Conservation (phyloP, 805 yeast genomes). For the Nakazawaea sp. region DNA sequence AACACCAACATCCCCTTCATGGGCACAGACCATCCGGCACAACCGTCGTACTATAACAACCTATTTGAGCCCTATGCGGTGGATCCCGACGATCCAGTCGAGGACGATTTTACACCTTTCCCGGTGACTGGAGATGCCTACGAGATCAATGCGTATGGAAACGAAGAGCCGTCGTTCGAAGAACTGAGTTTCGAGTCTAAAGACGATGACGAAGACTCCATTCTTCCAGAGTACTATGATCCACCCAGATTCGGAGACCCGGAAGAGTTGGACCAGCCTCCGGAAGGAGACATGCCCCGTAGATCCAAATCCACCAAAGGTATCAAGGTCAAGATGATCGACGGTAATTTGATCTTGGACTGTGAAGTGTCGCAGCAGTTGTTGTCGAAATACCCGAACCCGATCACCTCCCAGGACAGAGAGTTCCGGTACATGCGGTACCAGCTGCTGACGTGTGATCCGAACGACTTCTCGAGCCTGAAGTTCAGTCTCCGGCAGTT, state of each 20-base stretch:
- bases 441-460: slow-evolving; percentile 92
- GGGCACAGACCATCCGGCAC: not conserved
- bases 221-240: slow-evolving; percentile 6
- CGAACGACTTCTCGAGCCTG: slow-evolving; percentile 52
- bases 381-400: slow-evolving; percentile 42
- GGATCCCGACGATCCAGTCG: slow-evolving; percentile 17
- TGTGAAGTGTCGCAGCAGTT: slow-evolving; percentile 80
- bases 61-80: slow-evolving; percentile 16
- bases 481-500: slow-evolving; percentile 80
- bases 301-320: slow-evolving; percentile 9
- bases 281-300: slow-evolving; percentile 7
- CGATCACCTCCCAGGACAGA: slow-evolving; percentile 33
- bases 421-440: slow-evolving; percentile 85
- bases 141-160: slow-evolving; percentile 10
- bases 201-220: slow-evolving; percentile 4
- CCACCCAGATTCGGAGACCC: slow-evolving; percentile 7
- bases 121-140: slow-evolving; percentile 25
- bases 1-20: slow-evolving; percentile 6
- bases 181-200: not conserved
- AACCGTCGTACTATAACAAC: not conserved
- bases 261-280: not conserved
- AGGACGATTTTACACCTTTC: slow-evolving; percentile 25
- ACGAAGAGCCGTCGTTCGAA: slow-evolving; percentile 6
- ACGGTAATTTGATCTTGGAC: slow-evolving; percentile 80
- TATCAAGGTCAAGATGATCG: slow-evolving; percentile 40